Base-by-base conservation (phyloP, 208 protist species). In the Leishmania braziliensis region DNA sequence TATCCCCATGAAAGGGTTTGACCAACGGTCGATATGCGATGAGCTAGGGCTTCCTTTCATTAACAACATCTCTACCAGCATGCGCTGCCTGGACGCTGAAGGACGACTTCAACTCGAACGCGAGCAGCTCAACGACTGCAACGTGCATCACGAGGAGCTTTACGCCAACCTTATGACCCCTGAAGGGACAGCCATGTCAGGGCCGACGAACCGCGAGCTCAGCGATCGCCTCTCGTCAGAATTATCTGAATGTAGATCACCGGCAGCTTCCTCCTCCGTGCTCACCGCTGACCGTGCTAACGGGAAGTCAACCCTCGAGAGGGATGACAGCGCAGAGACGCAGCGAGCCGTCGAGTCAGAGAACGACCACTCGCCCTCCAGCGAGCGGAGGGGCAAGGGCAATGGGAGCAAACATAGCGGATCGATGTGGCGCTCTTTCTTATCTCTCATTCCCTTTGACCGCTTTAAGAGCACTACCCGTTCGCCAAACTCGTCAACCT, bases 1-100 rank as follows among this genome's bases (percentile, higher is more conserved):
- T 20, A 88, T 96, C 73, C 89, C 88, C 4, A 81, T 91, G 12
- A 82, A 78, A 39, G 93, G 93, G 1, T 96, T 91, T 72, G 79
- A 90, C 56, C 79, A 91, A 60, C 58, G 78, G 1, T 54, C 75
- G n/a, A 78, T 96, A n/a, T 92, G 92, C 73, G 48, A 78, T 29
- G 54, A 84, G 58, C 68, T 95, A 9, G 48, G 85, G 0, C 80
- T 93, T 3, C 88, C 88, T 0, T 84, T 83, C 16, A 82, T 90
- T 29, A 68, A 68, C 60, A 83, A 80, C 75, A 62, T 80, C 4
- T 63, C 83, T 4, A 78, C 74, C 6, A 63, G 58, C 53, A 82
- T 77, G 75, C 75, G 65, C 65, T 75, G 70, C 60, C 72, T 82
- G 18, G 78, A 80, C 46, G 68, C 65, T 1, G 74, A 83, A 56